Evolutionary conservation across 148 eudicot genomes (phyloP), one percentile per base, ranked within the genome.

Genomic region (Vaccinium macrocarpon): DNA sequence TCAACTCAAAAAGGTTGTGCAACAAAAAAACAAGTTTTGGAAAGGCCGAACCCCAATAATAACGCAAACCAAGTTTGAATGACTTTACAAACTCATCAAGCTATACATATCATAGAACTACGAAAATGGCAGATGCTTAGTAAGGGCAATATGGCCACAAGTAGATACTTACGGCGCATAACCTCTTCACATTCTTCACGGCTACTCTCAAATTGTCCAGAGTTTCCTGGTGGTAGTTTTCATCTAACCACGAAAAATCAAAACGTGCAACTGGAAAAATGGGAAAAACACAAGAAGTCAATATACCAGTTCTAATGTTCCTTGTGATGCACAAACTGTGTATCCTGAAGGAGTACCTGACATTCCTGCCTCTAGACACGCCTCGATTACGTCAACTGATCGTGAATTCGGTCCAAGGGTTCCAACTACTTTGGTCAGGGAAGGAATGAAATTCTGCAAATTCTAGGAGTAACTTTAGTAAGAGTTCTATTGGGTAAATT

Each of bases 361-460:
- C 94, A 92, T 92, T 80, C 94, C 94, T 32, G 90, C 94, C 71
- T 89, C 88, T 61, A 92, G 85, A 87, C 94, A 92, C 79, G 91
- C 93, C 81, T 88, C 91, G 23, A 92, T 90, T 49, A 87, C 90
- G 16, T 88, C 88, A 35, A 92, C 89, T 53, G 93, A 89, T 42
- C 83, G 90, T 7, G 94, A 88, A 66, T 87, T 90, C 25, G 93
- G 91, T 82, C 94, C 94, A 49, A 92, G 93, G 25, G 94, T 92
- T 27, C 87, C 94, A 84, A 92, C 86, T 68, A 92, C 78, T 82
- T 92, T 92, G 82, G 94, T 92, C 76, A 90, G 73, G 62, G 94
- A 88, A 23, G 90, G 90, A 68, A 85, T 59, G 62, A 46, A 86
- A 32, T 84, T 86, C 94, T 92, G 89, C 51, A 79, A 16, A 78